Base-by-base conservation (phyloP, 177 flowering plant species). In the Vitis hybrid region DNA sequence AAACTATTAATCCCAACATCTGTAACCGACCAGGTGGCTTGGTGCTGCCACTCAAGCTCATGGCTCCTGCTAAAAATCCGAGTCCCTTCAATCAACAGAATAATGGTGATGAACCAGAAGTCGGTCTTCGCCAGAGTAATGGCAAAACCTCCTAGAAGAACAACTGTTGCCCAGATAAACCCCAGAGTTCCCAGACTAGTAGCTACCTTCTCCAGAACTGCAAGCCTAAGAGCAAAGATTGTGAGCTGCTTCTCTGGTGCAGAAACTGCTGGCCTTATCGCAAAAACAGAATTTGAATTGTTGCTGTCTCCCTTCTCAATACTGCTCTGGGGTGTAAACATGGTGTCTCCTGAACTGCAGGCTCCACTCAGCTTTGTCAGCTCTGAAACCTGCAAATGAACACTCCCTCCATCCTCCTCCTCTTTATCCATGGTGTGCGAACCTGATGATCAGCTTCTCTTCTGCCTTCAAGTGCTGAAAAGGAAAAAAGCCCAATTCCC, bases 91-190 rank as follows among this genome's bases (percentile, higher is more conserved):
- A 93, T 86, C 52, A 95, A 60, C 54, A 95, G 75, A 56, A 93
- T 93, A 11, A 81, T 74, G 57, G 94, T 90, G 62, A 95, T 81
- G 74, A 91, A 81, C 99, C 98, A 93, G 79, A 95, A 95, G 66
- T 95, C 99, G 1, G 85, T 88, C 60, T 74, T 84, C 5, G 79
- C 91, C 4, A 95, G 70, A 17, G 92, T 89, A 21, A 89, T 85
- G 21, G 99, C 98, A 21, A 91, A 95, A 1, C 99, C 99, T 4
- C 99, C 98, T 0, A 95, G 91, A 66, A 95, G 91, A 75, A 95
- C 99, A 50, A 93, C 99, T 0, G 99, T 95, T 51, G 98, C 99
- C 99, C 99, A 95, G 72, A 95, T 88, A 80, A 95, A 95, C 1
- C 98, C 98, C 0, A 95, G 83, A 7, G 99, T 81, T 62, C 99